Base-by-base conservation (phyloP, 2,329 filamentous ascomycete species). In the Lasiodiplodia theobromae region DNA sequence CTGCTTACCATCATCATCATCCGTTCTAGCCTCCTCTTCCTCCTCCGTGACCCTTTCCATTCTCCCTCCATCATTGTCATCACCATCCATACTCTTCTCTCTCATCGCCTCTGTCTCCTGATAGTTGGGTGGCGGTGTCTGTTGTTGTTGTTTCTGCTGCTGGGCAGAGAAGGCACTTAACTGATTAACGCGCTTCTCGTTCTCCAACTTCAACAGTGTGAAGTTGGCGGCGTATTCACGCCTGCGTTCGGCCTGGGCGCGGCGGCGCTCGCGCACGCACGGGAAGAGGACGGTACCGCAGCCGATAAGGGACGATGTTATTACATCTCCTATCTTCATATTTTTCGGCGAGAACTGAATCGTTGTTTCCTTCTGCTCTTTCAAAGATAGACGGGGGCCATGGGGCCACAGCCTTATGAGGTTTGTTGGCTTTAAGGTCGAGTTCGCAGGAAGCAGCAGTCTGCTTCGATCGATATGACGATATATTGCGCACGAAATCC, bases 151-250 rank as follows among this genome's bases (percentile, higher is more conserved):
- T 8, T 21, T 31, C 28, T 16, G 23, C 10, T 54, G 23, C 10
- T 54, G 28, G 11, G 11, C 14, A 5, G 53, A 31, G 4, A 56
- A 6, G 53, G n/a, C 4, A 14, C 53, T 34, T 6, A 67, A n/a
- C 25, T 53, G 64, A 28, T 58, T 47, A 16, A 68, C 56, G 34
- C 66, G 57, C 16, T 63, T 34, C 57, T 63, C 57, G 58, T 68
- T 68, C 21, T 63, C 66, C 12, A 11, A 11, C 5, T 34, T 38
- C 16, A 63, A 40, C 8, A 11, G 8, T 14, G 63, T 57, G 38
- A 68, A 68, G 58, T 68, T 57, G 14, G 31, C 34, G 31, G 44
- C 57, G 66, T 64, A 68, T n/a, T 68, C 66, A 23, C 28, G 57
- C 18, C 54, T 44, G 8, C 37, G 49, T 34, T 68, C 57, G 25